These are phyloP conservation scores for Mikania micrantha DNA, from an alignment of 129 eudicot species.

Conservation along the genomic window DNA sequence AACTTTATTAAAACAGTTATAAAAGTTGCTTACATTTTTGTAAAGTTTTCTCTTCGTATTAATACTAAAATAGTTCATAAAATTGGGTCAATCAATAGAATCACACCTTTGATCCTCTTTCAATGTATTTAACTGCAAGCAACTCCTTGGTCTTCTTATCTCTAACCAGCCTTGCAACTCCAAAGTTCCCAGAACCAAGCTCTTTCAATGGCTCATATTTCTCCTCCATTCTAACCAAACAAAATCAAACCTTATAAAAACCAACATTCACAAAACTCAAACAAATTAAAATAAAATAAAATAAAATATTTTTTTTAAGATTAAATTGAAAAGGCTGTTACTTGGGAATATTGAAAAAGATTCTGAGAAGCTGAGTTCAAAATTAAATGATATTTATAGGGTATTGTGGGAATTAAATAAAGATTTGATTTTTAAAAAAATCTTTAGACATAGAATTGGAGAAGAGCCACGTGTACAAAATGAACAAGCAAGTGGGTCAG, in stretches of 20 bases:
- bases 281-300: background rate
- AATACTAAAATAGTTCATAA: no score
- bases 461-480: constrained; percentile 25
- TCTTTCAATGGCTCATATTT: constrained; percentile 53
- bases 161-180: constrained; percentile 59
- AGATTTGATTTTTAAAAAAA: constrained; percentile 22
- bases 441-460: constrained; percentile 11
- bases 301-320: no score
- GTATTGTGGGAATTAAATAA: constrained; percentile 8
- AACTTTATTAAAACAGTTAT: no score
- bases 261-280: background rate
- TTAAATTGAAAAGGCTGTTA: background rate
- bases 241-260: background rate
- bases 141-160: constrained; percentile 59
- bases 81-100: no score
- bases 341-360: background rate
- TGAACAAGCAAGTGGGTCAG: constrained; percentile 24
- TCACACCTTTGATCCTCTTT: constrained; percentile 57
- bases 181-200: constrained; percentile 65
- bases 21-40: no score
- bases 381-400: constrained; percentile 12
- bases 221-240: constrained; percentile 35
- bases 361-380: constrained; percentile 10
- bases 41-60: no score
- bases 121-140: constrained; percentile 59